Evolutionary conservation across 164 flowering plant species (phyloP).

Genomic region (Euptelea pleiosperma): DNA sequence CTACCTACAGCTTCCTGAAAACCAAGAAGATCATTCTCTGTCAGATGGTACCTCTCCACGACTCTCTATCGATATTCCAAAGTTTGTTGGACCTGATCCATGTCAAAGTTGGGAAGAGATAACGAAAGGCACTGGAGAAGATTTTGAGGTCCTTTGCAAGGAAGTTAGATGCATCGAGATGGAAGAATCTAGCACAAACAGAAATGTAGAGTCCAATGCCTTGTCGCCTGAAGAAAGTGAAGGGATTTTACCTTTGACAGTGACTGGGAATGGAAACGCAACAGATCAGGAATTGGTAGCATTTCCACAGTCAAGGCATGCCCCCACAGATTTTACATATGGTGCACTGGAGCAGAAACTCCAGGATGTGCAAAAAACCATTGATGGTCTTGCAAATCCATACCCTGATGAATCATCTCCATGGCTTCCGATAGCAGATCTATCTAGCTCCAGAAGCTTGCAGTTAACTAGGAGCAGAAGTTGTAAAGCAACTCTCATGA

Average conservation of each 20-base stretch:
- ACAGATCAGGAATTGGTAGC: conserved; percentile 20
- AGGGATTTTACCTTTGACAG: conserved; percentile 17
- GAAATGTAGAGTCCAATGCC: conserved; percentile 10
- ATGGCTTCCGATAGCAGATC: conserved; percentile 15
- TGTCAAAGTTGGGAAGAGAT: conserved; percentile 40
- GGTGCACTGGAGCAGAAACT: conserved; percentile 35
- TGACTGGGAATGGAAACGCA: conserved; percentile 20
- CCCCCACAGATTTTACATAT: conserved; percentile 14
- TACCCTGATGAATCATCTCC: conserved; percentile 38
- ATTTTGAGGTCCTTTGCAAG: conserved; percentile 52
- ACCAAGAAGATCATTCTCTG: conserved; percentile 36
- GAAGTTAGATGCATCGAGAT: conserved; percentile 64
- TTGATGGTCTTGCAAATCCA: conserved; percentile 28
- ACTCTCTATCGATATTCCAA: conserved; percentile 25
- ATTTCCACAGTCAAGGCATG: conserved; percentile 3
- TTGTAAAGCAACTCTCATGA: conserved; percentile 40
- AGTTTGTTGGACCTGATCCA: conserved; percentile 38
- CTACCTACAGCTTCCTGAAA: conserved; percentile 24
- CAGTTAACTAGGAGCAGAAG: conserved; percentile 54
- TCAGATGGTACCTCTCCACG: conserved; percentile 34
- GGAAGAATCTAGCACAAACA: conserved; percentile 30
- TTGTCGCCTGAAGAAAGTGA: conserved; percentile 26
- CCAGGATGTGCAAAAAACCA: conserved; percentile 35
- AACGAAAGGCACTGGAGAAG: conserved; percentile 20
- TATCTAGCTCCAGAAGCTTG: conserved; percentile 22